Percentiles rank a stretch among this genome's conserved stretches.
phyloP scores from a whole-genome alignment of 176 grass and related monocot species.

The Eragrostis nindensis region DNA sequence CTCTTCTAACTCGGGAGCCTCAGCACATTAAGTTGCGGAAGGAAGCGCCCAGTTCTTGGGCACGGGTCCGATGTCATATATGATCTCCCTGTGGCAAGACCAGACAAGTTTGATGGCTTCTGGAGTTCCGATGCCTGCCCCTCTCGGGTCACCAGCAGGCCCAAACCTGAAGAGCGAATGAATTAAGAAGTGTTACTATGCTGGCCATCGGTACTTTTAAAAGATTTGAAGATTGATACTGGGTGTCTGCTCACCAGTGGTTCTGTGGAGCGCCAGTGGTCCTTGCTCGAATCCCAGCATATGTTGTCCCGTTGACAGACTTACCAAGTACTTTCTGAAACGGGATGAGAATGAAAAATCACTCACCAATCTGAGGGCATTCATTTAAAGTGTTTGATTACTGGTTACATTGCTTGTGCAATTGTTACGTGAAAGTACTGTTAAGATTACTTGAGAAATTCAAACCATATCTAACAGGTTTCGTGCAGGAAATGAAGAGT shows the following conservation, averaged over 20 bases:
- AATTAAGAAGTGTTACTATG: neutral
- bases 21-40: slow-evolving; percentile 52
- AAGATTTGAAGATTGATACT: neutral
- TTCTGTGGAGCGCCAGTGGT: slow-evolving; percentile 98
- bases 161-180: slow-evolving; percentile 69
- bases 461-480: neutral
- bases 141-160: slow-evolving; percentile 87
- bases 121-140: slow-evolving; percentile 94
- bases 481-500: neutral
- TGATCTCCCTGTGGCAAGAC: slow-evolving; percentile 98
- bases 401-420: neutral
- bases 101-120: slow-evolving; percentile 95
- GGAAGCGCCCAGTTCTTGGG: slow-evolving; percentile 69
- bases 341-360: neutral
- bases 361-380: too few species aligned
- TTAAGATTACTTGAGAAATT: slow-evolving; percentile 1
- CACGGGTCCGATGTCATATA: slow-evolving; percentile 74
- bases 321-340: slow-evolving; percentile 84
- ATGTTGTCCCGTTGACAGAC: slow-evolving; percentile 94
- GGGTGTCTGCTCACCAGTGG: slow-evolving; percentile 67
- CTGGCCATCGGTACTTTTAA: neutral
- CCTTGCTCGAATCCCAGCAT: slow-evolving; percentile 92
- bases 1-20: neutral
- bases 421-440: too few species aligned
- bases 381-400: neutral